Percentiles rank a stretch among this genome's conserved stretches.
Conservation (phyloP, 1,284 basidiomycete species). For the Mycena sp. region DNA sequence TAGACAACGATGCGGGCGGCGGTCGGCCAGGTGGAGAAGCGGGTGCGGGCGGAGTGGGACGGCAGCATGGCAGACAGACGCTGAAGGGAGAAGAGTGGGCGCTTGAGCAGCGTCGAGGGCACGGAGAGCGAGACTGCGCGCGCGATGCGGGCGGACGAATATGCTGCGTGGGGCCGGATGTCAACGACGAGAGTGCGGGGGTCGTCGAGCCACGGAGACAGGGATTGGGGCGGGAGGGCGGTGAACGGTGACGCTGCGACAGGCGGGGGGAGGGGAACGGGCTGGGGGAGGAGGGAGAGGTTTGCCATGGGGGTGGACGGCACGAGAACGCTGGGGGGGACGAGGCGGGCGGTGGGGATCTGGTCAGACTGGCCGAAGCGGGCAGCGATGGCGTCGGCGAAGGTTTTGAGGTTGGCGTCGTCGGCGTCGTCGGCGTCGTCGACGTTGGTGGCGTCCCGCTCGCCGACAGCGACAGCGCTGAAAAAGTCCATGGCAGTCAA, state of each 20-base stretch:
- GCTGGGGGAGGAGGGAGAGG: slow-evolving; percentile 2
- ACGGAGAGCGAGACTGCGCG: slow-evolving; percentile 90
- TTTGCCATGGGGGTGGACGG: slow-evolving; percentile 11
- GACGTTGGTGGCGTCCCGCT: slow-evolving; percentile 22
- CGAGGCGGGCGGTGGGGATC: slow-evolving; percentile 16
- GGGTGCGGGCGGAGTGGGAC: slow-evolving; percentile 60
- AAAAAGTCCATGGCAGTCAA: slow-evolving; percentile 42
- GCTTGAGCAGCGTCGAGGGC: slow-evolving; percentile 93
- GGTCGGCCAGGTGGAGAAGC: slow-evolving; percentile 67
- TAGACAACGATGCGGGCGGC: slow-evolving; percentile 79
- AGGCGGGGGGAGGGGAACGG: neutral
- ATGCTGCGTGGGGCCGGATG: slow-evolving; percentile 86
- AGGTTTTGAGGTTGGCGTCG: slow-evolving; percentile 43
- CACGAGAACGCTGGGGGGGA: neutral
- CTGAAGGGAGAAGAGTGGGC: slow-evolving; percentile 82
- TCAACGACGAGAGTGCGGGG: slow-evolving; percentile 72
- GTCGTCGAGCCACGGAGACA: slow-evolving; percentile 45
- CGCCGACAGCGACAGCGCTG: slow-evolving; percentile 33
- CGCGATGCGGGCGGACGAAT: slow-evolving; percentile 70
- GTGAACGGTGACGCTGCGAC: slow-evolving; percentile 26
- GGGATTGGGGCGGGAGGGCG: slow-evolving; percentile 36
- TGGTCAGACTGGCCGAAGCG: slow-evolving; percentile 16
- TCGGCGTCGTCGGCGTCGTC: slow-evolving; percentile 24
- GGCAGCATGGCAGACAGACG: slow-evolving; percentile 82
- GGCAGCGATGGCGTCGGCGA: slow-evolving; percentile 41